Conservation (phyloP, 2,329 filamentous ascomycete species). For the Fusarium sp. region DNA sequence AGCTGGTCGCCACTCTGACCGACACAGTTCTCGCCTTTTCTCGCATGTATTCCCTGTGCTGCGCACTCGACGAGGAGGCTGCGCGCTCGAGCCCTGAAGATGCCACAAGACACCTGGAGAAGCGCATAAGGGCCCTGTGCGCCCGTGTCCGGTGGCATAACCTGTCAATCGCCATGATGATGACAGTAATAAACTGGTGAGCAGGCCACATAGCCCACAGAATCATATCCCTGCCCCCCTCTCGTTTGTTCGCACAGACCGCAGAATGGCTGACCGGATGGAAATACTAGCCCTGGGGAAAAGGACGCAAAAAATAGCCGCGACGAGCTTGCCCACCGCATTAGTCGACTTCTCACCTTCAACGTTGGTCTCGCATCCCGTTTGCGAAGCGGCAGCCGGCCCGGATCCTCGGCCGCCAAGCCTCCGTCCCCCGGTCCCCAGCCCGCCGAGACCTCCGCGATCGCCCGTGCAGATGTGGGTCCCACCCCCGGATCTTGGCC, state of each 20-base stretch:
- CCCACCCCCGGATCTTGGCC: slow-evolving; percentile 33
- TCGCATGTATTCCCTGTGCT: slow-evolving; percentile 48
- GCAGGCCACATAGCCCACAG: slow-evolving; percentile 7
- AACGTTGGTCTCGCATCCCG: slow-evolving; percentile 49
- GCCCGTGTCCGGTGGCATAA: slow-evolving; percentile 53
- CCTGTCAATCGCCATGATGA: slow-evolving; percentile 55
- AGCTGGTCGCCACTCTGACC: slow-evolving; percentile 51
- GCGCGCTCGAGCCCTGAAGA: slow-evolving; percentile 30
- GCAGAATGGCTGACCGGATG: background rate
- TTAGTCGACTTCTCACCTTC: slow-evolving; percentile 50
- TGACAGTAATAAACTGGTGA: slow-evolving; percentile 55
- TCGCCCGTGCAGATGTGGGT: slow-evolving; percentile 39
- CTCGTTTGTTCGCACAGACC: background rate
- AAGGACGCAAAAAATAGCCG: slow-evolving; percentile 52
- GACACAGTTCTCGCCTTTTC: slow-evolving; percentile 53
- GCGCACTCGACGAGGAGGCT: slow-evolving; percentile 40
- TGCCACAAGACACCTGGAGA: slow-evolving; percentile 38
- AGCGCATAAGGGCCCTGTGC: slow-evolving; percentile 46
- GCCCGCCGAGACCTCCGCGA: slow-evolving; percentile 21
- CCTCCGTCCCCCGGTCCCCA: slow-evolving; percentile 25
- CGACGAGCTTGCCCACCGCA: slow-evolving; percentile 50
- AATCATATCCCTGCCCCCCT: background rate
- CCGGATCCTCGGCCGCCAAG: slow-evolving; percentile 33
- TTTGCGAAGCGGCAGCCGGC: slow-evolving; percentile 46
- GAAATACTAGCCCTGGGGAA: slow-evolving; percentile 47